A percentile compares a stretch with the other conserved stretches of the same genome.
phyloP scores from a whole-genome alignment of 129 eudicot species.

The Centaurea solstitialis region DNA sequence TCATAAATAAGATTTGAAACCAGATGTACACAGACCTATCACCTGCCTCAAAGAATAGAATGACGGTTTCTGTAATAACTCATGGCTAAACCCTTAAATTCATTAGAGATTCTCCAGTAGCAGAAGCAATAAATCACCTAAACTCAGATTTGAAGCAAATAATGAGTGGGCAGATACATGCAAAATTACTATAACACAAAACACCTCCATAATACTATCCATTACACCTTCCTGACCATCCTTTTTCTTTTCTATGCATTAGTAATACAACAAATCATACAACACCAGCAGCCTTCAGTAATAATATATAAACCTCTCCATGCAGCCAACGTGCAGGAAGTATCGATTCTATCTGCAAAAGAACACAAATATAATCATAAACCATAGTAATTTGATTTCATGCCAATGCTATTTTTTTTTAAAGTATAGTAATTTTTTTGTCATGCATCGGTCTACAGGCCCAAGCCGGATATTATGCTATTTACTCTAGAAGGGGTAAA shows the following conservation, averaged over 20 bases:
- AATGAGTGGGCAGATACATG: conserved; percentile 4
- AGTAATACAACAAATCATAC: conserved; percentile 21
- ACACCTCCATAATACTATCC: conserved; percentile 15
- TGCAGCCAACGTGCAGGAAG: not conserved
- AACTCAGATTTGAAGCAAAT: conserved; percentile 15
- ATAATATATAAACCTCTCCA: conserved; percentile 13
- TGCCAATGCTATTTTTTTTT: not conserved
- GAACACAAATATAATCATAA: not conserved
- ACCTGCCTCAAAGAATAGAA: too few species aligned
- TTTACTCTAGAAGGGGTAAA: too few species aligned
- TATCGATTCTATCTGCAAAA: conserved; percentile 26
- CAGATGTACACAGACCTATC: too few species aligned
- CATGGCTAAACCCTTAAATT: too few species aligned
- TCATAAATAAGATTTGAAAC: too few species aligned
- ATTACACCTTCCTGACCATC: not conserved
- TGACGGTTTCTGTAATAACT: too few species aligned
- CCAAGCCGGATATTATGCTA: too few species aligned
- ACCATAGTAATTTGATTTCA: not conserved
- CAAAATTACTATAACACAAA: conserved; percentile 26
- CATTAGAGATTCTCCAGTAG: not conserved
- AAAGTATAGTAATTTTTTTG: not conserved
- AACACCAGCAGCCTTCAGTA: conserved; percentile 17
- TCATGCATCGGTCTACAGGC: too few species aligned
- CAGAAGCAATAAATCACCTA: not conserved
- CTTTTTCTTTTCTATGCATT: conserved; percentile 19